Base-by-base conservation (phyloP, 2,329 filamentous ascomycete genomes). In the Diaporthe sp. region DNA sequence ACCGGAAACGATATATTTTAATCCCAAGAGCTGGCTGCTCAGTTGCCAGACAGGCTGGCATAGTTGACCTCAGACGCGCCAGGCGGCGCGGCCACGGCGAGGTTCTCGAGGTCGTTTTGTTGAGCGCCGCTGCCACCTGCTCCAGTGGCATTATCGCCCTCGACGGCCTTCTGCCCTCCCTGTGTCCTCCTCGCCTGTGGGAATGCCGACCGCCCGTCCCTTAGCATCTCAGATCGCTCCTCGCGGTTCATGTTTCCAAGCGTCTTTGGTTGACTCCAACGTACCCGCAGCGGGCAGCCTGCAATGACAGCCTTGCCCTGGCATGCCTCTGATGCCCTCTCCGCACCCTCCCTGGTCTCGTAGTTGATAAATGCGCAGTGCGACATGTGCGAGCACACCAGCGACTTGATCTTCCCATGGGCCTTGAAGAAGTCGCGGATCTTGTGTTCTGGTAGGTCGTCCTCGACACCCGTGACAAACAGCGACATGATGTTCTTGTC, bases 331-430 rank as follows among this genome's bases (percentile, higher is more conserved):
- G 97, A 95, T 0, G 97, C 97, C 75, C 90, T 92, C 85, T 99
- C 97, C 0, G 97, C 97, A 1, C 91, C 93, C 77, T 95, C 92
- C 75, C 97, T 91, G 4, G 93, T 94, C 79, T 95, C 92, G 83
- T 95, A 99, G 85, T 99, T 99, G 85, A 99, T 89, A 82, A 98
- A 99, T 1, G 97, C 97, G 83, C 96, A 98, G 82, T 98, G 97
- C 22, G 96, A 96, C 87, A 98, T 95, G 86, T 99, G 97, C 9
- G 96, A 98, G 84, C 97, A 98, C 51, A 99, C 93, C 22, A 99
- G 87, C 37, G 95, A 98, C 80, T 97, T 94, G 76, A 99, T 93
- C 81, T 96, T 95, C 78, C 97, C 97, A 80, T 96, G 95, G 25
- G 91, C 90, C 76, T 95, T 92, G 87, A 99, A 99, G 84, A 97